Conservation (phyloP, 495 filamentous ascomycete genomes). For the Neurospora intermedia region DNA sequence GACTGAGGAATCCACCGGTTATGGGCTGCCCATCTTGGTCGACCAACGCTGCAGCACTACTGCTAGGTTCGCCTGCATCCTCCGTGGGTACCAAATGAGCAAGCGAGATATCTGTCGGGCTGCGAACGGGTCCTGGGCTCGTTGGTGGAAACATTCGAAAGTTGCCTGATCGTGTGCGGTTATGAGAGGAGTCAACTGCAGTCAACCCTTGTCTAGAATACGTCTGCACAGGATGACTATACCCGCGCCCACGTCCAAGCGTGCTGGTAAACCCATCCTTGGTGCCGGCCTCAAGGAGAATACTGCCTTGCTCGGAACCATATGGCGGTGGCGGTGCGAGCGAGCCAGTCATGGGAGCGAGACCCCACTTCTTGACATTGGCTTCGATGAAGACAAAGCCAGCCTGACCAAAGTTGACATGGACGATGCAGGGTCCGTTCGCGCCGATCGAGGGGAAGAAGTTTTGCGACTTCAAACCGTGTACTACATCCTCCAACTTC, state of each 20-base stretch:
- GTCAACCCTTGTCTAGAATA: slow-evolving; percentile 22
- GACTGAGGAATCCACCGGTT: slow-evolving; percentile 24
- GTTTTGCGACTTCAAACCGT: slow-evolving; percentile 87
- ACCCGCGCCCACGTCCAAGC: slow-evolving; percentile 42
- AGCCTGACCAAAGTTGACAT: slow-evolving; percentile 96
- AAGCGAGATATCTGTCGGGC: slow-evolving; percentile 94
- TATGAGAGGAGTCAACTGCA: slow-evolving; percentile 33
- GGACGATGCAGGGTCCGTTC: slow-evolving; percentile 81
- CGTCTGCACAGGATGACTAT: slow-evolving; percentile 35
- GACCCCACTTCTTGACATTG: slow-evolving; percentile 98
- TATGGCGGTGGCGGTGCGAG: slow-evolving; percentile 93
- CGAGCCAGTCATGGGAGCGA: slow-evolving; percentile 91
- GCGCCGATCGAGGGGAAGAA: slow-evolving; percentile 94
- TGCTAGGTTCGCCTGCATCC: slow-evolving; percentile 65
- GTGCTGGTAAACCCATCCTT: slow-evolving; percentile 50
- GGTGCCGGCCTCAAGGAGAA: slow-evolving; percentile 74
- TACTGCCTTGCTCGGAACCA: slow-evolving; percentile 90
- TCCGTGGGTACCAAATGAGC: slow-evolving; percentile 64
- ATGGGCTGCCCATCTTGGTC: slow-evolving; percentile 26
- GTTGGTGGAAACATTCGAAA: slow-evolving; percentile 58
- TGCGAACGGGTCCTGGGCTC: slow-evolving; percentile 81
- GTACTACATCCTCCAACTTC: slow-evolving; percentile 88
- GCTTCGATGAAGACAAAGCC: slow-evolving; percentile 98
- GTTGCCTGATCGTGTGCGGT: slow-evolving; percentile 47
- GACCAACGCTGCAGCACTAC: slow-evolving; percentile 29